These are phyloP conservation scores for Moniliella sp. DNA, from an alignment of 1,284 basidiomycete genomes.

Conservation along the genomic window DNA sequence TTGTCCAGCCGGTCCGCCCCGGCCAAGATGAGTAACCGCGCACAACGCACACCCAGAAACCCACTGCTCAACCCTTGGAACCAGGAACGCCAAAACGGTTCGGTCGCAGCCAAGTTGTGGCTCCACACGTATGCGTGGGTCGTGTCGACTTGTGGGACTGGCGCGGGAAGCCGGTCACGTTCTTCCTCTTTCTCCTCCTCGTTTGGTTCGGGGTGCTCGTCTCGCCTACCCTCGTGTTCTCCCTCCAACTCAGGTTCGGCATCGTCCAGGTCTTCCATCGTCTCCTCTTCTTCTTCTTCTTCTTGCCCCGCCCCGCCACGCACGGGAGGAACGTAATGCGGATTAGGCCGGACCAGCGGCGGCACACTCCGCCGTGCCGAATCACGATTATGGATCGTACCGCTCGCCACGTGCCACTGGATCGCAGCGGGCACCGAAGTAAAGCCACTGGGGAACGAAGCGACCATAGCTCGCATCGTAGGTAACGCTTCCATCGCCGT, in stretches of 20 bases:
- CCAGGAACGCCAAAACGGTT: constrained; percentile 83
- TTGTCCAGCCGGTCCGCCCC: constrained; percentile 78
- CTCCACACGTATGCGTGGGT: constrained; percentile 44
- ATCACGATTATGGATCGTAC: constrained; percentile 20
- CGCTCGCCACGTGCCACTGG: constrained; percentile 59
- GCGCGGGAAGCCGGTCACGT: constrained; percentile 4
- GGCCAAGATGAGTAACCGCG: constrained; percentile 67
- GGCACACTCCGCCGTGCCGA: constrained; percentile 28
- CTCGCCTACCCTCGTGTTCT: constrained; percentile 1
- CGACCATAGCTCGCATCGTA: constrained; percentile 70
- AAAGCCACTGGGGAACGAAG: constrained; percentile 63
- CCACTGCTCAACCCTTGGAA: constrained; percentile 57
- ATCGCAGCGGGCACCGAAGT: constrained; percentile 60
- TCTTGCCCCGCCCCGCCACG: no score
- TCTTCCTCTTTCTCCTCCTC: constrained; percentile 2
- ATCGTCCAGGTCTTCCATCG: not conserved
- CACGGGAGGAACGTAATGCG: constrained; percentile 3
- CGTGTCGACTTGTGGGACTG: not conserved
- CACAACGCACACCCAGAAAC: constrained; percentile 56
- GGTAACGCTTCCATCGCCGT: constrained; percentile 79
- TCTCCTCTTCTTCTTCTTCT: not conserved
- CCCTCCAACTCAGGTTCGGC: not conserved
- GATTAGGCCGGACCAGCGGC: constrained; percentile 13
- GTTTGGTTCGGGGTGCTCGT: constrained; percentile 1
- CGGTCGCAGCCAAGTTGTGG: constrained; percentile 59